These are phyloP conservation scores for Solanum chmielewskii DNA, from an alignment of 257 asterid genomes.

Conservation along the genomic window DNA sequence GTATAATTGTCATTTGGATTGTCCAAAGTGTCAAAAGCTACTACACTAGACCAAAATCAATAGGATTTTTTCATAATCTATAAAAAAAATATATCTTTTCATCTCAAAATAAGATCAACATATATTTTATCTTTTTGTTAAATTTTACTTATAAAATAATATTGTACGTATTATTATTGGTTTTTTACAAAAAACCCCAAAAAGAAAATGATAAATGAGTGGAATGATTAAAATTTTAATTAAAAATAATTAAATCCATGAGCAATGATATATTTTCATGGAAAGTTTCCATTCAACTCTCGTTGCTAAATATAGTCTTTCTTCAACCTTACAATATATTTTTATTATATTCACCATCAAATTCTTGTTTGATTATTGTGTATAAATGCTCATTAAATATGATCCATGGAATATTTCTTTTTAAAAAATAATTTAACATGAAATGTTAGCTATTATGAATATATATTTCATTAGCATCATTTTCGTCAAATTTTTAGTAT, in stretches of 20 bases:
- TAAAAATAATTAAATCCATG: background rate
- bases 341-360: background rate
- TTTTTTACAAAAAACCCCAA: background rate
- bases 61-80: background rate
- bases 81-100: background rate
- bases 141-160: background rate
- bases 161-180: too few species aligned
- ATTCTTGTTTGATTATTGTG: background rate
- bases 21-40: background rate
- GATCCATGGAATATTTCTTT: background rate
- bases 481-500: too few species aligned
- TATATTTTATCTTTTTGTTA: background rate
- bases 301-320: background rate
- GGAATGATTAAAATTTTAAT: background rate
- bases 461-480: rapidly evolving
- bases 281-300: background rate
- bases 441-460: too few species aligned
- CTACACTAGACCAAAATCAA: background rate
- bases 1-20: background rate
- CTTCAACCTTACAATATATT: background rate
- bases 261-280: background rate
- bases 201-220: background rate
- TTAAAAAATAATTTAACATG: background rate
- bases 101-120: background rate
- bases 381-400: background rate